Conservation (phyloP, 2,329 filamentous ascomycete genomes). For the Aspergillus chevalieri region DNA sequence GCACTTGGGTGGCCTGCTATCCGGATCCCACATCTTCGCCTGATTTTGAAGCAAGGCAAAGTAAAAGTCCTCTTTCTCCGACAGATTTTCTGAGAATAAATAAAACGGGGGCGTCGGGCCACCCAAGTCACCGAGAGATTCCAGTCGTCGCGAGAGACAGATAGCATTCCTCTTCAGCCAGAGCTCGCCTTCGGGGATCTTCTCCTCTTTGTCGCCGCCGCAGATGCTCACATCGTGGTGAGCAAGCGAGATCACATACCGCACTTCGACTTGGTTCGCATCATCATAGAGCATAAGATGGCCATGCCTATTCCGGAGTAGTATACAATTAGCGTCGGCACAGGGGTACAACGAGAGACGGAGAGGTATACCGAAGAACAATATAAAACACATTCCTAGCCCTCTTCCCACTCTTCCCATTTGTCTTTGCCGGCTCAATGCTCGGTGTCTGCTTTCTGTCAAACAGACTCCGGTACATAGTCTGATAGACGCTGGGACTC, state of each 20-base stretch:
- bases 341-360: background rate
- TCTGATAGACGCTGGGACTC: slow-evolving; percentile 93
- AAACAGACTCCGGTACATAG: slow-evolving; percentile 95
- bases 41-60: slow-evolving; percentile 84
- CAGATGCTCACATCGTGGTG: slow-evolving; percentile 79
- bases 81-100: slow-evolving; percentile 90
- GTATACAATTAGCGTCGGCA: slow-evolving; percentile 11
- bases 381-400: slow-evolving; percentile 91
- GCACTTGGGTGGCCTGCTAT: slow-evolving; percentile 58
- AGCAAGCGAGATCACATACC: slow-evolving; percentile 87
- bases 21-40: slow-evolving; percentile 57
- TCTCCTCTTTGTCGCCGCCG: slow-evolving; percentile 58
- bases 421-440: slow-evolving; percentile 48
- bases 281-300: slow-evolving; percentile 98
- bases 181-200: slow-evolving; percentile 82
- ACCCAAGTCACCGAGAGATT: slow-evolving; percentile 47
- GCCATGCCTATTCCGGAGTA: slow-evolving; percentile 59
- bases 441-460: slow-evolving; percentile 63
- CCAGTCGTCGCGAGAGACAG: slow-evolving; percentile 62
- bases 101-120: slow-evolving; percentile 76
- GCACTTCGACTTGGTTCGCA: slow-evolving; percentile 87
- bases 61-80: slow-evolving; percentile 97
- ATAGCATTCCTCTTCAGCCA: slow-evolving; percentile 94
- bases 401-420: slow-evolving; percentile 47
- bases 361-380: slow-evolving; percentile 63